Evolutionary conservation across 164 flowering plant genomes (phyloP).

Genomic region (Cinnamomum chago): DNA sequence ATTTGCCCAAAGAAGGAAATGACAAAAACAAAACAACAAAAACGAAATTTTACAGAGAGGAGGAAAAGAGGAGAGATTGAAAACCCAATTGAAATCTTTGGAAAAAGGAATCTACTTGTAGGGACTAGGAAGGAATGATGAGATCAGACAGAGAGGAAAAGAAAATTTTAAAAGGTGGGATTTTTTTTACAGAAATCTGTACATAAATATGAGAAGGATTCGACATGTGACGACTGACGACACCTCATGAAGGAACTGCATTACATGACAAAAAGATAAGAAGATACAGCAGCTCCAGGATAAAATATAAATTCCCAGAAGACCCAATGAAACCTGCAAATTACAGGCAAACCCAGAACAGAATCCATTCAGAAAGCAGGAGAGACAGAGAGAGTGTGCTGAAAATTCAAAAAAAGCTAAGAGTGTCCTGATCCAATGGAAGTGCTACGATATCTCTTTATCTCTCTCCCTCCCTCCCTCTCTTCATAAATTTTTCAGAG

Average conservation of each 20-base stretch:
- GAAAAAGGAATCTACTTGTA: neutral
- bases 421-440: neutral
- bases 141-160: neutral
- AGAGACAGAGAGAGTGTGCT: constrained; percentile 5
- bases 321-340: neutral
- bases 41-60: neutral
- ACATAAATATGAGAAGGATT: constrained; percentile 11
- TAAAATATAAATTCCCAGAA: constrained; percentile 2
- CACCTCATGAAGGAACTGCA: constrained; percentile 62
- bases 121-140: neutral
- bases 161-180: neutral
- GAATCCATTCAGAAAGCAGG: constrained; percentile 12
- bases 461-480: constrained; percentile 12
- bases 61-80: neutral
- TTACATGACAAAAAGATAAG: constrained; percentile 56
- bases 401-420: no score
- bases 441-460: neutral
- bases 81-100: constrained; percentile 10
- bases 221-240: constrained; percentile 30
- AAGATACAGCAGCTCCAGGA: constrained; percentile 38
- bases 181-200: constrained; percentile 1
- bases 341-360: neutral
- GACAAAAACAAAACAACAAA: neutral
- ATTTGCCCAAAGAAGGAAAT: constrained; percentile 25
- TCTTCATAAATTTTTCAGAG: constrained; percentile 36